Percentiles rank a stretch among this genome's conserved stretches.
Conservation (phyloP, 495 filamentous ascomycete genomes). For the Venustampulla echinocandica region DNA sequence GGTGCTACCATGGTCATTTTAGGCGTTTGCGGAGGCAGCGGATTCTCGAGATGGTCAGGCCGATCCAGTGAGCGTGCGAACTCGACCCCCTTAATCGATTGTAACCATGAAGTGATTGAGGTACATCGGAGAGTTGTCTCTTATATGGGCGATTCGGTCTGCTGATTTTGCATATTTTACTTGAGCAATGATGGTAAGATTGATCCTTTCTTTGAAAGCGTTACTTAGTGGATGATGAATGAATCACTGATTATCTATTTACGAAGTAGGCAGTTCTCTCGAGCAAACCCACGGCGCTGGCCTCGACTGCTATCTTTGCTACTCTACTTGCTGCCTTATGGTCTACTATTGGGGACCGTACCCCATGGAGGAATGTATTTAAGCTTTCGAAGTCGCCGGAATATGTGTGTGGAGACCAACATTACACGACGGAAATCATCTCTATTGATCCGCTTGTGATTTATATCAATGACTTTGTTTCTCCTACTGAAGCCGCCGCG, state of each 20-base stretch:
- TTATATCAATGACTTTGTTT: conserved; percentile 14
- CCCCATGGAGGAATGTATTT: background rate
- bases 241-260: background rate
- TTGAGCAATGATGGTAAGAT: too few species aligned
- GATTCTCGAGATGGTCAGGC: background rate
- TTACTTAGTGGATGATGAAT: too few species aligned
- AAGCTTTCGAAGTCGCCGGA: background rate
- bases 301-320: background rate
- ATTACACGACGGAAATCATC: conserved; percentile 13
- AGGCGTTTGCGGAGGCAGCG: background rate
- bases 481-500: background rate
- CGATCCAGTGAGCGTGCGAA: background rate
- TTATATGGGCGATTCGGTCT: too few species aligned
- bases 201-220: too few species aligned
- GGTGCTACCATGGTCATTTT: background rate
- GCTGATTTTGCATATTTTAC: too few species aligned
- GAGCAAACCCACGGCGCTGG: background rate
- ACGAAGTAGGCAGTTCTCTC: background rate
- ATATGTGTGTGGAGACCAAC: background rate
- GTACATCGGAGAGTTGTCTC: too few species aligned
- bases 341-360: background rate
- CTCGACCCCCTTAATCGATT: too few species aligned
- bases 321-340: background rate
- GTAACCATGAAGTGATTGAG: too few species aligned
- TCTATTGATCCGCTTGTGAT: conserved; percentile 11